A percentile compares a stretch with the other conserved stretches of the same genome.
These are phyloP conservation scores for Gossypium ekmanianum DNA, from an alignment of 345 rosid genomes.

Conservation along the genomic window DNA sequence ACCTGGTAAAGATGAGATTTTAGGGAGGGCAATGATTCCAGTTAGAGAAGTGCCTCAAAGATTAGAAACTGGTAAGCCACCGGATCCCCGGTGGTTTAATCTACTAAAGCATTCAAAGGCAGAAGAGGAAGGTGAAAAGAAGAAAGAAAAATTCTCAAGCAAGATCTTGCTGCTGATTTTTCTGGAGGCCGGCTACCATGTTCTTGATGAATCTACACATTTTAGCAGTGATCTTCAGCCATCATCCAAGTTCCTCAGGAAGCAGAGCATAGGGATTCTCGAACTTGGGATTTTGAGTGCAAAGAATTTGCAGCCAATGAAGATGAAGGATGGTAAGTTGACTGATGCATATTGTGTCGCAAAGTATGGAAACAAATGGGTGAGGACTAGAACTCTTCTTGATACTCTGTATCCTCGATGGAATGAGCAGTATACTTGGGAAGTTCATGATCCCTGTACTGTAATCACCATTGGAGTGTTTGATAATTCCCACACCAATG, in stretches of 20 bases:
- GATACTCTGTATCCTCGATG: slow-evolving; percentile 74
- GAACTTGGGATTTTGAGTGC: slow-evolving; percentile 88
- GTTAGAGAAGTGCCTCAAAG: slow-evolving; percentile 49
- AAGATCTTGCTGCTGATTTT: slow-evolving; percentile 57
- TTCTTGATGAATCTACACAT: slow-evolving; percentile 88
- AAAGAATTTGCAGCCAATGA: slow-evolving; percentile 78
- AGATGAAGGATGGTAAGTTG: slow-evolving; percentile 65
- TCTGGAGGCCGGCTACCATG: slow-evolving; percentile 93
- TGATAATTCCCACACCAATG: slow-evolving; percentile 73
- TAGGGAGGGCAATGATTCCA: slow-evolving; percentile 53
- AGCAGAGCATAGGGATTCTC: slow-evolving; percentile 66
- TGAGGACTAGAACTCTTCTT: slow-evolving; percentile 85
- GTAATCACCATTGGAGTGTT: slow-evolving; percentile 89
- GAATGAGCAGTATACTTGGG: slow-evolving; percentile 99
- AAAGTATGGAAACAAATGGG: slow-evolving; percentile 96
- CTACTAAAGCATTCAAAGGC: slow-evolving; percentile 48
- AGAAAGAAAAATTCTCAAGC: slow-evolving; percentile 82
- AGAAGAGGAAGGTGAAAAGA: slow-evolving; percentile 61
- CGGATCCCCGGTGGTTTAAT: slow-evolving; percentile 69
- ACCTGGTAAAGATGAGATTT: slow-evolving; percentile 67
- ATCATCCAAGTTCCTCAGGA: slow-evolving; percentile 76
- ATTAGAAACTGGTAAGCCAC: slow-evolving; percentile 49
- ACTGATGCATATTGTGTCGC: slow-evolving; percentile 96
- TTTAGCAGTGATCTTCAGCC: slow-evolving; percentile 96
- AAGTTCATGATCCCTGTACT: slow-evolving; percentile 88